Evolutionary conservation across 371 early-diverging fungal genomes (phyloP).

Genomic region (Saksenaea oblongispora): DNA sequence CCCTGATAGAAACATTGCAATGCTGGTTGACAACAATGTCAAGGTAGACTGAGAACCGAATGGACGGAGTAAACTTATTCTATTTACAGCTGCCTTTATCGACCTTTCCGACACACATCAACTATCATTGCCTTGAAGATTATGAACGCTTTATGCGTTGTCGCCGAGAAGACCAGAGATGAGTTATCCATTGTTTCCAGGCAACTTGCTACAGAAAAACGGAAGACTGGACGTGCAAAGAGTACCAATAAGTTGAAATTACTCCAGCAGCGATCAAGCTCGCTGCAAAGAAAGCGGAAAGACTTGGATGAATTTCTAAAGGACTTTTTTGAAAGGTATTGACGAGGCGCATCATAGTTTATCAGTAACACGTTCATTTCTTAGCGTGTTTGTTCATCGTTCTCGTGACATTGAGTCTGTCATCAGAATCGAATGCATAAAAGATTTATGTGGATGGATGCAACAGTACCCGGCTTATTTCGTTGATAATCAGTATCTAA

Average conservation of each 20-base stretch:
- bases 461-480: constrained; percentile 67
- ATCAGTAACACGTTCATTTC: not conserved
- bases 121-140: constrained; percentile 69
- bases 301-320: constrained; percentile 48
- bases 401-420: constrained; percentile 86
- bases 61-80: not conserved
- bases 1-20: constrained; percentile 54
- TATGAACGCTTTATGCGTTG: constrained; percentile 61
- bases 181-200: constrained; percentile 65
- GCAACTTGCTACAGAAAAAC: constrained; percentile 55
- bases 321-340: constrained; percentile 67
- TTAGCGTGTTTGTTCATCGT: constrained; percentile 83
- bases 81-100: constrained; percentile 65
- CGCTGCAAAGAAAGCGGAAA: constrained; percentile 22
- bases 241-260: constrained; percentile 16
- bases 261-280: constrained; percentile 19
- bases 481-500: constrained; percentile 70
- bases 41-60: constrained; percentile 28
- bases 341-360: not conserved
- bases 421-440: constrained; percentile 84
- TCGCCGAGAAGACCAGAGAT: constrained; percentile 55
- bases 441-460: constrained; percentile 81
- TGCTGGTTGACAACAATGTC: constrained; percentile 61
- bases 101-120: constrained; percentile 91
- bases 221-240: constrained; percentile 15